phyloP scores from a whole-genome alignment of 306 rosid species.

The Pterocarpus macrocarpus region DNA sequence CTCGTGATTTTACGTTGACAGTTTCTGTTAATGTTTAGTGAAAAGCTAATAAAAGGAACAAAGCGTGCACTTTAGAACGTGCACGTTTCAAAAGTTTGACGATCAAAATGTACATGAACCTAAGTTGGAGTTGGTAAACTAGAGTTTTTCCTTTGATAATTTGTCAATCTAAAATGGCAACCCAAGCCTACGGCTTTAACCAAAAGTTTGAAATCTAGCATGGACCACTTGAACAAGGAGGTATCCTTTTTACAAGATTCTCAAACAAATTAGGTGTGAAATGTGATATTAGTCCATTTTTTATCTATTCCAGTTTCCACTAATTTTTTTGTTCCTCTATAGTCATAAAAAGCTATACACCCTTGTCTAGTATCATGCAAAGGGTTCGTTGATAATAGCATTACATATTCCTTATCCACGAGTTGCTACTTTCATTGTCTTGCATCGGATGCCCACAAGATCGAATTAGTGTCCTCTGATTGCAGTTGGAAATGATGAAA shows the following conservation, averaged over 20 bases:
- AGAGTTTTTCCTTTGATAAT: too few relatives aligned
- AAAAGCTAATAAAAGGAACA: too few relatives aligned
- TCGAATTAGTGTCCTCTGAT: conserved; percentile 45
- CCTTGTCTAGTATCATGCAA: conserved; percentile 30
- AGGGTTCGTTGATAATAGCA: conserved; percentile 1
- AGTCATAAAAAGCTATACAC: background rate
- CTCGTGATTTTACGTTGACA: too few relatives aligned
- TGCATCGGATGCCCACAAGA: background rate
- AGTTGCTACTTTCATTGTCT: conserved; percentile 18
- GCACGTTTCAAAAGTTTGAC: too few relatives aligned
- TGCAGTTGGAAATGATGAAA: conserved; percentile 94
- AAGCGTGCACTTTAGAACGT: too few relatives aligned
- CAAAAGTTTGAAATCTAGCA: conserved; percentile 77
- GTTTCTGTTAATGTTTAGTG: too few relatives aligned
- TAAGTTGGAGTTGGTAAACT: too few relatives aligned
- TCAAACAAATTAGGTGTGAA: background rate
- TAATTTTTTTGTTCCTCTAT: conserved; percentile 11
- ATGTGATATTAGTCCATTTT: background rate
- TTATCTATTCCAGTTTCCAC: conserved; percentile 12
- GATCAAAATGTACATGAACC: too few relatives aligned
- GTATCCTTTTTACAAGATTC: conserved; percentile 45
- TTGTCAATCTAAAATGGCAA: too few relatives aligned
- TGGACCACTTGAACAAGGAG: conserved; percentile 82
- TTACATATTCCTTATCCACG: conserved; percentile 21
- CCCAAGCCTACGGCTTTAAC: conserved; percentile 46